Base-by-base conservation (phyloP, 2,329 filamentous ascomycete genomes). In the Aspergillus unguis region DNA sequence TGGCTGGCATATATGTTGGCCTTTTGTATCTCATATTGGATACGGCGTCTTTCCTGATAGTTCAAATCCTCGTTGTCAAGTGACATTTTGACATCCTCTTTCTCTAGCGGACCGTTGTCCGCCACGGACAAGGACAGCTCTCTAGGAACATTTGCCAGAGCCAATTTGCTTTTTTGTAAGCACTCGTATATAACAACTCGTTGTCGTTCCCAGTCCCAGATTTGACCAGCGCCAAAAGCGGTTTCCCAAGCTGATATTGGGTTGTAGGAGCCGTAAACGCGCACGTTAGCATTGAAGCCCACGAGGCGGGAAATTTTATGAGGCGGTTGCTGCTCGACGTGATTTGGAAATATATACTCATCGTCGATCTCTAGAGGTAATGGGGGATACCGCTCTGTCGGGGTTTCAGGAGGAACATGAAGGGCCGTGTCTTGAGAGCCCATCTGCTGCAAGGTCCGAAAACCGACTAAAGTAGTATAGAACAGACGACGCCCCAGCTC, bases 21-120 rank as follows among this genome's bases (percentile, higher is more conserved):
- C 67, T 95, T 95, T 68, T 95, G 90, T 29, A 96, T 94, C 71
- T 95, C 91, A 59, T 86, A 90, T 65, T 94, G 89, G 4, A 91
- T 74, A 4, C 63, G 59, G 8, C 67, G 69, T 28, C 64, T 64
- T 45, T 67, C 61, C 23, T 57, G 61, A 11, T 60, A 36, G 7
- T 60, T 58, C 8, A 61, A 57, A 11, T 65, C 64, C 35, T 63
- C 58, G 1, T 80, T 25, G 77, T 1, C 81, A 77, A 46, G 75
- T 78, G 58, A 82, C 83, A 58, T 78, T 72, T 50, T 80, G 70
- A n/a, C 74, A 72, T 37, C 53, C 45, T 48, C 45, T 9, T 37
- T 40, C 25, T 36, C 36, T 4, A 47, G 26, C 65, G 71, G 63
- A 72, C 75, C 40, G 27, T 25, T 41, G 23, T 25, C 53, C 73